A percentile compares a stretch with the other conserved stretches of the same genome.
These are phyloP conservation scores for Arthrobotrys entomopaga DNA, from an alignment of 2,329 filamentous ascomycete genomes.

Conservation along the genomic window DNA sequence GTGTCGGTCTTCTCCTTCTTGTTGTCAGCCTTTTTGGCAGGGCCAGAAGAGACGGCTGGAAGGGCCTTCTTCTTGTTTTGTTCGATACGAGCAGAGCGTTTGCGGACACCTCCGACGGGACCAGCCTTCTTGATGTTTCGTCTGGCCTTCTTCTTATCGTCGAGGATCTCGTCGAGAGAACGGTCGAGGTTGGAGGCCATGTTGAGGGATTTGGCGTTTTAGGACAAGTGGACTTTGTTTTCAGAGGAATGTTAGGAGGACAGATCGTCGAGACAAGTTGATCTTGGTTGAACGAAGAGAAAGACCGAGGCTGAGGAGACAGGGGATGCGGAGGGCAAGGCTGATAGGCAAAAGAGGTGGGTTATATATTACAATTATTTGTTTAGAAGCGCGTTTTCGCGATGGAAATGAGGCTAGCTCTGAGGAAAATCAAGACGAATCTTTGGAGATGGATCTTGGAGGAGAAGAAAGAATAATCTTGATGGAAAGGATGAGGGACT, in stretches of 20 bases:
- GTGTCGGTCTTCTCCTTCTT: constrained; percentile 78
- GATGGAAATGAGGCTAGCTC: constrained; percentile 37
- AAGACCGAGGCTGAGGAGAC: background rate
- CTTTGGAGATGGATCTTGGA: background rate
- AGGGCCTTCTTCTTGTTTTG: constrained; percentile 58
- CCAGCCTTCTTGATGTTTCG: constrained; percentile 64
- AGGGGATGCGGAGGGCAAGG: constrained; percentile 16
- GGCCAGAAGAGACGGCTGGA: constrained; percentile 66
- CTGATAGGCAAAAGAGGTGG: constrained; percentile 9
- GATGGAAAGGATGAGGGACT: constrained; percentile 11
- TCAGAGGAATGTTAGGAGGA: constrained; percentile 38
- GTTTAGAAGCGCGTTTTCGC: constrained; percentile 40
- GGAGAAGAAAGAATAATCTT: background rate
- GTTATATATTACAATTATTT: constrained; percentile 36
- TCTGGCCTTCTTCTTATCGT: constrained; percentile 67
- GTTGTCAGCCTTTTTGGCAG: constrained; percentile 69
- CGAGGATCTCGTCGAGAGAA: constrained; percentile 97
- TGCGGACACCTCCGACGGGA: constrained; percentile 74
- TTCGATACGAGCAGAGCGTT: constrained; percentile 58
- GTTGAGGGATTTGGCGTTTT: constrained; percentile 60
- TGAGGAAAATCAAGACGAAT: constrained; percentile 1
- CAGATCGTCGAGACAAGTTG: background rate
- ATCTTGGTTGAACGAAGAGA: background rate
- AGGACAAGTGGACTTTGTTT: constrained; percentile 10
- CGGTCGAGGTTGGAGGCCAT: constrained; percentile 97